These are phyloP conservation scores for Acrodontium crateriforme DNA, from an alignment of 2,329 filamentous ascomycete species.

Conservation along the genomic window DNA sequence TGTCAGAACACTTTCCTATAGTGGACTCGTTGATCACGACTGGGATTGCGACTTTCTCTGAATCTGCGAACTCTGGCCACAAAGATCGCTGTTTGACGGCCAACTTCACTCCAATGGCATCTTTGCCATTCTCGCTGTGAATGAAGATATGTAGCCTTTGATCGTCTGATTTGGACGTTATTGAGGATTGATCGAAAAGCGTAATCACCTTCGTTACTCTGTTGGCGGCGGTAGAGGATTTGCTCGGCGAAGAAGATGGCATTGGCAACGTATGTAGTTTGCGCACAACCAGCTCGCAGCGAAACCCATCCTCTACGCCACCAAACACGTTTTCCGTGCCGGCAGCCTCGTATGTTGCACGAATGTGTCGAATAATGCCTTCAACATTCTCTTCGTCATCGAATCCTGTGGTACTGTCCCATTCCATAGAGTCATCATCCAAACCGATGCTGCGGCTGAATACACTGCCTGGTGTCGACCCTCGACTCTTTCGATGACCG, in stretches of 20 bases:
- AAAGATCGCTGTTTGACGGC: conserved; percentile 15
- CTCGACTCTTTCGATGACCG: conserved; percentile 34
- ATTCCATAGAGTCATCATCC: conserved; percentile 24
- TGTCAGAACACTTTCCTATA: conserved; percentile 9
- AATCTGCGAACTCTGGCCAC: conserved; percentile 10
- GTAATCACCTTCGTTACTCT: no score
- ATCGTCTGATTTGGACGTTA: no score
- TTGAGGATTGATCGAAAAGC: no score
- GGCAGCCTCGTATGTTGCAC: conserved; percentile 17
- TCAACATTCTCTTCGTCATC: conserved; percentile 16
- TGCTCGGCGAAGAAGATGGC: not conserved
- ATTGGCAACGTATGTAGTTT: conserved; percentile 17
- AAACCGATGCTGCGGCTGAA: conserved; percentile 20
- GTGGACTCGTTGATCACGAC: conserved; percentile 6
- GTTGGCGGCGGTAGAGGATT: no score
- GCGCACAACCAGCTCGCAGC: conserved; percentile 21
- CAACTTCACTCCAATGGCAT: conserved; percentile 12
- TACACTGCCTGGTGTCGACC: conserved; percentile 40
- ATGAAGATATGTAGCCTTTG: conserved; percentile 14
- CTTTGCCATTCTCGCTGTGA: conserved; percentile 11
- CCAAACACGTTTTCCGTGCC: conserved; percentile 20
- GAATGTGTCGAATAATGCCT: conserved; percentile 15
- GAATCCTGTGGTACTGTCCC: conserved; percentile 16
- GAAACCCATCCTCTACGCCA: conserved; percentile 18
- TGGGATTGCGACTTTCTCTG: conserved; percentile 12